phyloP scores from a whole-genome alignment of 2,329 filamentous ascomycete species.

The Apiospora aurea region DNA sequence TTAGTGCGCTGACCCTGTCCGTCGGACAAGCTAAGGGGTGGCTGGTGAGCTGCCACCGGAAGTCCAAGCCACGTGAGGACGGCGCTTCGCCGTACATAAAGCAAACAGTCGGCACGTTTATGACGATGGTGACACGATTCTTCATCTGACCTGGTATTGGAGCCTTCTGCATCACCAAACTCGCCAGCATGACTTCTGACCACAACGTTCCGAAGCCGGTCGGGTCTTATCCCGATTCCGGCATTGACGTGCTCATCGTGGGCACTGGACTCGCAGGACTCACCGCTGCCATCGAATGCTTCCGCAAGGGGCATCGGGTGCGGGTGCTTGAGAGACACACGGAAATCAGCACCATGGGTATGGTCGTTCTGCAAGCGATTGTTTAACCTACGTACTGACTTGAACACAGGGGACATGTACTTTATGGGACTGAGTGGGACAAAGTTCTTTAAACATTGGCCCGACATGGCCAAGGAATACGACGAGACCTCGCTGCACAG shows the following conservation, averaged over 20 bases:
- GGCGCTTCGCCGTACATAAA: not conserved
- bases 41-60: not conserved
- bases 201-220: conserved; percentile 43
- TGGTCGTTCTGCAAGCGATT: not conserved
- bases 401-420: conserved; percentile 61
- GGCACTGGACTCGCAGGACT: conserved; percentile 25
- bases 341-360: conserved; percentile 6
- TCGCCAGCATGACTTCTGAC: not conserved
- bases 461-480: conserved; percentile 58
- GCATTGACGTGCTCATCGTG: conserved; percentile 25
- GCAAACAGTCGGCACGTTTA: not conserved
- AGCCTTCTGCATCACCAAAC: not conserved
- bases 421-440: conserved; percentile 66
- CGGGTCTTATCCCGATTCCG: conserved; percentile 49
- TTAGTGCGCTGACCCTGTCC: not conserved
- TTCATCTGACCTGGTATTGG: not conserved
- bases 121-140: not conserved
- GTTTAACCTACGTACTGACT: not conserved
- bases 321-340: conserved; percentile 20
- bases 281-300: conserved; percentile 22
- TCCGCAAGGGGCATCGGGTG: conserved; percentile 19
- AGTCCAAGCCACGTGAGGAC: not conserved
- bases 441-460: conserved; percentile 62
- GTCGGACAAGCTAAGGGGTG: not conserved
- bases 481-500: conserved; percentile 59